Evolutionary conservation across 345 rosid species (phyloP).

Genomic region (Dipteronia dyeriana): DNA sequence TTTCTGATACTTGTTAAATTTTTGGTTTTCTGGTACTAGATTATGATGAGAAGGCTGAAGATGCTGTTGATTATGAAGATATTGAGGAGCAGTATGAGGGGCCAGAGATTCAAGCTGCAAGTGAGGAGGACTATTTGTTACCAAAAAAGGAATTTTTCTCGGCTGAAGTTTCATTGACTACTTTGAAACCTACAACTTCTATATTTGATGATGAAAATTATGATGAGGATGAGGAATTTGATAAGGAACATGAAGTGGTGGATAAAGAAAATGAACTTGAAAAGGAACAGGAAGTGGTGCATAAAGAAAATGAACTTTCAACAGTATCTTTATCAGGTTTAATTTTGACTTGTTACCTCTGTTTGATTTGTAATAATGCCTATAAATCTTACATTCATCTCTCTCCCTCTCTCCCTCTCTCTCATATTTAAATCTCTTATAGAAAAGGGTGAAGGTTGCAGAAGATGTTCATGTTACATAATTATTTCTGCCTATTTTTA

Average conservation of each 20-base stretch:
- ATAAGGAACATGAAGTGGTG: slow-evolving; percentile 44
- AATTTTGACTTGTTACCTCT: neutral
- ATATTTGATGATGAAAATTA: slow-evolving; percentile 89
- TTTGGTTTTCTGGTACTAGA: slow-evolving; percentile 52
- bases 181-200: slow-evolving; percentile 46
- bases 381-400: neutral
- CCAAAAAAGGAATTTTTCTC: slow-evolving; percentile 69
- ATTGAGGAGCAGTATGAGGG: slow-evolving; percentile 96
- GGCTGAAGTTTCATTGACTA: slow-evolving; percentile 49
- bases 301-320: slow-evolving; percentile 44
- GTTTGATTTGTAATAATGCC: neutral
- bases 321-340: slow-evolving; percentile 48
- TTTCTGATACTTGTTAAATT: slow-evolving; percentile 28
- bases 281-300: slow-evolving; percentile 45
- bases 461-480: neutral
- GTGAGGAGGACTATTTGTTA: slow-evolving; percentile 82
- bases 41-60: slow-evolving; percentile 90
- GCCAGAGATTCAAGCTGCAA: slow-evolving; percentile 74
- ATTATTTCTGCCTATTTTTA: neutral
- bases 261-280: slow-evolving; percentile 55
- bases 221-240: slow-evolving; percentile 86
- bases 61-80: slow-evolving; percentile 96
- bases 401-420: neutral
- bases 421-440: neutral
- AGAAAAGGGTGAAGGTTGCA: too few relatives aligned